phyloP scores from a whole-genome alignment of 2,329 filamentous ascomycete genomes.

The Fusarium illudens region DNA sequence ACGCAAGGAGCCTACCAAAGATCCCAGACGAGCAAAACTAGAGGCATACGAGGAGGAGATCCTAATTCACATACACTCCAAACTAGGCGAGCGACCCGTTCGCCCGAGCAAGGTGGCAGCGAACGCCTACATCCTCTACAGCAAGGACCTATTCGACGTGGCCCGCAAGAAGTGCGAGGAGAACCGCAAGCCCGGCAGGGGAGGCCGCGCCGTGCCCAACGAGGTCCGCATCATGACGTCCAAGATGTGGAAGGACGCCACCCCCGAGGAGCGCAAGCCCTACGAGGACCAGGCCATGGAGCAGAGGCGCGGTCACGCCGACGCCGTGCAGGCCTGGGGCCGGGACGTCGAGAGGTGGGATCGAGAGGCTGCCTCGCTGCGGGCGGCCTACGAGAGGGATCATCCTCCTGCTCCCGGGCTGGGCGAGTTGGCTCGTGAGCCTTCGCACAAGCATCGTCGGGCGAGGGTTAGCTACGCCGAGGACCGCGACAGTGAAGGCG shows the following conservation, averaged over 20 bases:
- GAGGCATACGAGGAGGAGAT: conserved; percentile 66
- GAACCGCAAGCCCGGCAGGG: conserved; percentile 68
- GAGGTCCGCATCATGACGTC: conserved; percentile 88
- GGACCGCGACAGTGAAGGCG: conserved; percentile 43
- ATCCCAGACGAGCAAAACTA: conserved; percentile 61
- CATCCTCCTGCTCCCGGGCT: conserved; percentile 52
- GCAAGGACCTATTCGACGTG: conserved; percentile 77
- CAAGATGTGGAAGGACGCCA: conserved; percentile 87
- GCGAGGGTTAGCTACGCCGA: conserved; percentile 52
- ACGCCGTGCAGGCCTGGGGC: conserved; percentile 67
- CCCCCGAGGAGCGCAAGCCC: conserved; percentile 74
- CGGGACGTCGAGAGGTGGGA: conserved; percentile 77
- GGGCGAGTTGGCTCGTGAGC: conserved; percentile 34
- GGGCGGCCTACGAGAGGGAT: conserved; percentile 60
- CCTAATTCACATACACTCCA: conserved; percentile 59
- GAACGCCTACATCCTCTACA: conserved; percentile 91
- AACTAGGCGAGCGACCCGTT: conserved; percentile 77
- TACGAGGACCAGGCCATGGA: conserved; percentile 78
- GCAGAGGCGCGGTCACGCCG: conserved; percentile 72
- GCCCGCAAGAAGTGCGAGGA: conserved; percentile 69
- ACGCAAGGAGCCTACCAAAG: conserved; percentile 60
- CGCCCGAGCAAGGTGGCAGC: conserved; percentile 77
- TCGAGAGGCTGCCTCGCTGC: conserved; percentile 64
- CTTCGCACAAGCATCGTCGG: conserved; percentile 47
- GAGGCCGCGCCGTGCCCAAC: conserved; percentile 71